Percentiles rank a stretch among this genome's conserved stretches.
Conservation (phyloP, 371 early-diverging fungal genomes). For the Syncephalastrum sp. region DNA sequence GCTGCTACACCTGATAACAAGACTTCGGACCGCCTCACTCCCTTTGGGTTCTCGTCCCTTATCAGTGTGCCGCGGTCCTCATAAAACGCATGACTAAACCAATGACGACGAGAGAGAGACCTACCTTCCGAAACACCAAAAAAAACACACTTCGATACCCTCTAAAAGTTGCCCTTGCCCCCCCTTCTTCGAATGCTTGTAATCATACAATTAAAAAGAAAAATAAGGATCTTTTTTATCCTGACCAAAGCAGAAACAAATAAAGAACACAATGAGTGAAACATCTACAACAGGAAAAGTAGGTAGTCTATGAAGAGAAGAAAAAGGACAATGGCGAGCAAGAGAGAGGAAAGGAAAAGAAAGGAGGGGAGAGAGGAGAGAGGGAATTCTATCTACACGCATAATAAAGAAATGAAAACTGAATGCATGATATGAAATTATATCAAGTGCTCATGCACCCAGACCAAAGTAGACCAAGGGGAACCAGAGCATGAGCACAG, state of each 20-base stretch:
- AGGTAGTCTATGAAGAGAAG: too few species aligned
- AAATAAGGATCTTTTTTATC: conserved; percentile 5
- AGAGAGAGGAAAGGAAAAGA: too few species aligned
- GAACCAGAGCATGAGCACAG: conserved; percentile 41
- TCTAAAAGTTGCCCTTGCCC: conserved; percentile 10
- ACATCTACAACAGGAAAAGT: too few species aligned
- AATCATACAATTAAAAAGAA: too few species aligned
- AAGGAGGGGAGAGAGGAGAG: background rate
- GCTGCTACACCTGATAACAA: background rate
- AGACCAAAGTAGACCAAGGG: conserved; percentile 20
- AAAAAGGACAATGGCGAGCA: too few species aligned
- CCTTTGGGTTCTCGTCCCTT: conserved; percentile 23
- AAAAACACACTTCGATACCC: conserved; percentile 1
- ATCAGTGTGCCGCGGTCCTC: conserved; percentile 19
- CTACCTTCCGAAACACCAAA: too few species aligned
- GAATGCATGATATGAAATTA: background rate
- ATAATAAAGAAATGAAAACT: background rate
- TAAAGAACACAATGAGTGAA: background rate
- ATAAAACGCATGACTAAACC: conserved; percentile 8
- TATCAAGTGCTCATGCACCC: too few species aligned
- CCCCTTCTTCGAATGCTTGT: conserved; percentile 1
- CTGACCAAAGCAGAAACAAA: conserved; percentile 5
- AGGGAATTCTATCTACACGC: conserved; percentile 9
- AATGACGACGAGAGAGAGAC: background rate
- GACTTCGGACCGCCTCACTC: conserved; percentile 13